Percentiles rank a stretch among this genome's conserved stretches.
Conservation (phyloP, 2,329 filamentous ascomycete genomes). For the Xylariaceae sp. region DNA sequence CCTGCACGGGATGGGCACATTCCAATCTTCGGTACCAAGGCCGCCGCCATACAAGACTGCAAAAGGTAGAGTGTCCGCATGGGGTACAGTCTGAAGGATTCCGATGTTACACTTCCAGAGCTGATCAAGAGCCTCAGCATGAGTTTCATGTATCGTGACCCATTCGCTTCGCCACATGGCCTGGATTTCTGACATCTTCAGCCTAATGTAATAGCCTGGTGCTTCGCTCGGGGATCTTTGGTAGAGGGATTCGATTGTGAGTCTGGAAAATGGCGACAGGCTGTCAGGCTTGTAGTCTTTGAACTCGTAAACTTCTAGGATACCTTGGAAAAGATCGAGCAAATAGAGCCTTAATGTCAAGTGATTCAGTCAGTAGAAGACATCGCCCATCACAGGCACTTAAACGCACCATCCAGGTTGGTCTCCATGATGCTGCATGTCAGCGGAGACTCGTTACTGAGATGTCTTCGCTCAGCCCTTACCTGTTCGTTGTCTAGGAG, state of each 20-base stretch:
- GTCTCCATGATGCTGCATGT: conserved; percentile 6
- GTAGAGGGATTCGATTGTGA: conserved; percentile 9
- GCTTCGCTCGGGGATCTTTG: background rate
- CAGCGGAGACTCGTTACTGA: background rate
- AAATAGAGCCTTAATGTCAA: conserved; percentile 18
- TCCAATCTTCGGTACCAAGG: background rate
- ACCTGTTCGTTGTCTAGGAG: conserved; percentile 13
- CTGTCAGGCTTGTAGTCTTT: background rate
- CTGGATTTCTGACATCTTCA: conserved; percentile 13
- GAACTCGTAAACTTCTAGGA: conserved; percentile 18
- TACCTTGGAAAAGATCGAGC: conserved; percentile 13
- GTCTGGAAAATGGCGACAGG: background rate
- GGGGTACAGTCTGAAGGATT: conserved; percentile 7
- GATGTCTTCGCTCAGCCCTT: background rate
- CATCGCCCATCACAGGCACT: too few relatives aligned
- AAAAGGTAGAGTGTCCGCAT: conserved; percentile 17
- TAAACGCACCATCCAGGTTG: conserved; percentile 14
- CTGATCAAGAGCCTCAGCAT: background rate
- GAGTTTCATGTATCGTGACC: conserved; percentile 7
- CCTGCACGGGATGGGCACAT: background rate
- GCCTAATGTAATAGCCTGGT: conserved; percentile 19
- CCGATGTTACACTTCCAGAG: conserved; percentile 10
- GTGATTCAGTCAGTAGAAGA: background rate
- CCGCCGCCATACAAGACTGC: conserved; percentile 13
- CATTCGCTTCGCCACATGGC: conserved; percentile 12